Conservation (phyloP, 2,329 filamentous ascomycete species). For the Botryotinia calthae region DNA sequence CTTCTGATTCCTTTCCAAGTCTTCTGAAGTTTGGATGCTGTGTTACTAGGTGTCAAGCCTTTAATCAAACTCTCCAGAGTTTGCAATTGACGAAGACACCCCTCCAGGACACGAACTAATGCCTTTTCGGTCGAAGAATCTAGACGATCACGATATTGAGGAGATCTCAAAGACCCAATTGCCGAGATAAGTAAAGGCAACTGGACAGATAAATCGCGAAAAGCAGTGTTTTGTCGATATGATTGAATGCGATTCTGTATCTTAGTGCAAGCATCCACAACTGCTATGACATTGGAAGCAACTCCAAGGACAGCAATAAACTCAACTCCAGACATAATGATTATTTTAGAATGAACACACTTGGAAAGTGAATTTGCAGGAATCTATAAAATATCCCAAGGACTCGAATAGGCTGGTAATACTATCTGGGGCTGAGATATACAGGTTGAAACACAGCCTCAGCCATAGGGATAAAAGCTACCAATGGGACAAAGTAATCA, state of each 20-base stretch:
- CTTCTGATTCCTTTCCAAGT: conserved; percentile 17
- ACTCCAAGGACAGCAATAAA: conserved; percentile 8
- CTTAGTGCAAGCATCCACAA: conserved; percentile 14
- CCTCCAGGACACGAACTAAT: conserved; percentile 17
- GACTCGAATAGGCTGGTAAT: neutral
- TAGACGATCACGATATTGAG: neutral
- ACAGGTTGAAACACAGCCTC: conserved; percentile 4
- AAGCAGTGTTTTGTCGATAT: conserved; percentile 11
- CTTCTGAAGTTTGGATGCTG: conserved; percentile 16
- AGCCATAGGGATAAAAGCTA: neutral
- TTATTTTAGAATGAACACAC: neutral
- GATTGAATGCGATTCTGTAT: conserved; percentile 7
- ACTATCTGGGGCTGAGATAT: neutral
- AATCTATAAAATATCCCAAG: neutral
- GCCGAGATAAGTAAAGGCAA: conserved; percentile 8
- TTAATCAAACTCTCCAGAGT: conserved; percentile 13
- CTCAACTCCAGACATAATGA: conserved; percentile 13
- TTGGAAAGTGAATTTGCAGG: neutral
- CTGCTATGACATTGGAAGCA: conserved; percentile 15
- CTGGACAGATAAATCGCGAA: conserved; percentile 8
- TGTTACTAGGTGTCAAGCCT: conserved; percentile 10
- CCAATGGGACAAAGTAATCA: neutral
- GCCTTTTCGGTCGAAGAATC: conserved; percentile 2
- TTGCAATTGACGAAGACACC: conserved; percentile 12
- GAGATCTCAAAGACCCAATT: neutral